A percentile compares a stretch with the other conserved stretches of the same genome.
Evolutionary conservation across 805 yeast genomes (phyloP).

Genomic region (Lipomyces yamanashiensis): DNA sequence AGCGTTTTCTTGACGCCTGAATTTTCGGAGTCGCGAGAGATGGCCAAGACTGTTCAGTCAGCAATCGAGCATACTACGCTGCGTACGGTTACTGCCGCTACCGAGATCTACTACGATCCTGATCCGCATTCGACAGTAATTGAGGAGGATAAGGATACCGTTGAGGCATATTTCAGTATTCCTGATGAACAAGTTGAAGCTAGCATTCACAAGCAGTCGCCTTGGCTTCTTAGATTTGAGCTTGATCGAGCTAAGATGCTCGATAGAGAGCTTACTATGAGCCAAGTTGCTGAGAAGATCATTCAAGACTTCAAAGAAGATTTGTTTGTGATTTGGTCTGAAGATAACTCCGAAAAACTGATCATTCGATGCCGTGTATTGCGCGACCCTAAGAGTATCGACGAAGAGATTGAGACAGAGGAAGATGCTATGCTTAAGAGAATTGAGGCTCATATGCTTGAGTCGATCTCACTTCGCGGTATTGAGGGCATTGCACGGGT

Average conservation of each 20-base stretch:
- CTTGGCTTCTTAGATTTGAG: constrained; percentile 96
- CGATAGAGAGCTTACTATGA: constrained; percentile 96
- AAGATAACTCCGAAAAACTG: constrained; percentile 96
- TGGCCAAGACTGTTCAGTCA: constrained; percentile 92
- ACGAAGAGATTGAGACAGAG: constrained; percentile 86
- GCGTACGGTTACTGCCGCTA: constrained; percentile 93
- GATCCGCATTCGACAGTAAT: constrained; percentile 97
- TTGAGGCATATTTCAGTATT: constrained; percentile 94
- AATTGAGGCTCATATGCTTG: constrained; percentile 95
- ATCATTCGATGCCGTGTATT: constrained; percentile 98
- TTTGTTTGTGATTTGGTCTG: constrained; percentile 97
- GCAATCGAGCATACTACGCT: constrained; percentile 96
- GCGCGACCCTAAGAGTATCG: constrained; percentile 91
- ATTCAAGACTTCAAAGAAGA: constrained; percentile 92
- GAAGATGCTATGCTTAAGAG: constrained; percentile 96
- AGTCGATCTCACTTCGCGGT: constrained; percentile 93
- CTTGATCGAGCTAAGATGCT: constrained; percentile 98
- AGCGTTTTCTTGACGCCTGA: constrained; percentile 88
- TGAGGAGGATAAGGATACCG: constrained; percentile 95
- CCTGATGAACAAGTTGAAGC: constrained; percentile 98
- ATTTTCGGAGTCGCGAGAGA: constrained; percentile 84
- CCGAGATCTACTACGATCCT: constrained; percentile 97
- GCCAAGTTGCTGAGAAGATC: constrained; percentile 95
- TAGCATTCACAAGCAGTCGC: constrained; percentile 91
- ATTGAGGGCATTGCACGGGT: constrained; percentile 90